phyloP scores from a whole-genome alignment of 495 filamentous ascomycete genomes.

The Neurospora tetraspora region DNA sequence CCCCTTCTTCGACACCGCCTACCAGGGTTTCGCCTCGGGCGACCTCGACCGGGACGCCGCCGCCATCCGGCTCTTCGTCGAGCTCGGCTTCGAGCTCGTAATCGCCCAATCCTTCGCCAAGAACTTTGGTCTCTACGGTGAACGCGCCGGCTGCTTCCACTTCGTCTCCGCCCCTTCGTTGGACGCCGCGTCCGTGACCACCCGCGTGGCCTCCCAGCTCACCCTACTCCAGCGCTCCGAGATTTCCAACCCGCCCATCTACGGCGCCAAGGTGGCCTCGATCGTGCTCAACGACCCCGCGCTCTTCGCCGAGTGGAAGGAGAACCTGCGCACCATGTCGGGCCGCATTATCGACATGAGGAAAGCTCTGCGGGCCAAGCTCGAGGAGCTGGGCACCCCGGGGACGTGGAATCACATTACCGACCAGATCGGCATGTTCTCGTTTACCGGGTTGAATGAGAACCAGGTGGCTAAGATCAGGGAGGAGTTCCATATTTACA shows the following conservation, averaged over 20 bases:
- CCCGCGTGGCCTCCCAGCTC: slow-evolving; percentile 72
- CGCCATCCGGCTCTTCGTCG: slow-evolving; percentile 86
- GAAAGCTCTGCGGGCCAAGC: slow-evolving; percentile 56
- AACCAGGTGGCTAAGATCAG: slow-evolving; percentile 73
- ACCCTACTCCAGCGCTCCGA: slow-evolving; percentile 93
- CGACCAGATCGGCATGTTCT: slow-evolving; percentile 99
- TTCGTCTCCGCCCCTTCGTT: slow-evolving; percentile 68
- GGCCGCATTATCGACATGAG: slow-evolving; percentile 91
- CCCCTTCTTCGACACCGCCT: slow-evolving; percentile 97
- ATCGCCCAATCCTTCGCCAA: slow-evolving; percentile 96
- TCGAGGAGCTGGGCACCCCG: slow-evolving; percentile 75
- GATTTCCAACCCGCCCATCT: slow-evolving; percentile 92
- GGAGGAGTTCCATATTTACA: slow-evolving; percentile 82
- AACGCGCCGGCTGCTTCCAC: slow-evolving; percentile 95
- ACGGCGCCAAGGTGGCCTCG: slow-evolving; percentile 82
- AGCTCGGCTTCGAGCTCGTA: slow-evolving; percentile 90
- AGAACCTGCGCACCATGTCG: slow-evolving; percentile 84
- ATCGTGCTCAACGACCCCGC: slow-evolving; percentile 69
- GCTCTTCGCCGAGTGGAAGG: slow-evolving; percentile 91
- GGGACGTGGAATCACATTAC: slow-evolving; percentile 95
- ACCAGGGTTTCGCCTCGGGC: slow-evolving; percentile 96
- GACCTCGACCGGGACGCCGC: slow-evolving; percentile 76
- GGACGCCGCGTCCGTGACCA: slow-evolving; percentile 51
- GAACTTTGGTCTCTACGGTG: slow-evolving; percentile 97
- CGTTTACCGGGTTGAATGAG: slow-evolving; percentile 85